Evolutionary conservation across 2,329 filamentous ascomycete genomes (phyloP).

Genomic region (Dichotomopilus funicola): DNA sequence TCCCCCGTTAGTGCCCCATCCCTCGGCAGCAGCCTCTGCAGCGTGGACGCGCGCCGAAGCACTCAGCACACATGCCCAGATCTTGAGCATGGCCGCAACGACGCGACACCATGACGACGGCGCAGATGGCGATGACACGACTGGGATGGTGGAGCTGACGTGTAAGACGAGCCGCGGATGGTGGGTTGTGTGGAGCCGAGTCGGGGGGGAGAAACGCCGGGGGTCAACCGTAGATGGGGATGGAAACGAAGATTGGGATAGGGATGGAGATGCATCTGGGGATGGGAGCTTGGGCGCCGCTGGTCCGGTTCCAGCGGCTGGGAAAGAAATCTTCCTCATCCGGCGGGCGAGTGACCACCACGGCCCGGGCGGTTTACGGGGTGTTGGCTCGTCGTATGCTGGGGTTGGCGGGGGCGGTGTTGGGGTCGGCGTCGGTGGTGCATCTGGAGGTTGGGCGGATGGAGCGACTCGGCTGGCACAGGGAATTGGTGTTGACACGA

Average conservation of each 20-base stretch:
- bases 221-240: background rate
- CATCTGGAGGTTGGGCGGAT: constrained; percentile 41
- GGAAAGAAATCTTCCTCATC: constrained; percentile 57
- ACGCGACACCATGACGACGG: constrained; percentile 27
- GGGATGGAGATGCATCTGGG: background rate
- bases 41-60: constrained; percentile 57
- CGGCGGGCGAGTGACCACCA: constrained; percentile 53
- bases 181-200: constrained; percentile 63
- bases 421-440: constrained; percentile 12
- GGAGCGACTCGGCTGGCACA: constrained; percentile 58
- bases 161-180: constrained; percentile 61
- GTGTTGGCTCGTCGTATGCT: constrained; percentile 27
- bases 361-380: constrained; percentile 27
- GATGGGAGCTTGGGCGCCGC: background rate
- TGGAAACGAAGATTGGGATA: constrained; percentile 11
- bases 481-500: constrained; percentile 71
- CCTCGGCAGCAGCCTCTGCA: background rate
- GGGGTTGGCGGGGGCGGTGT: too few relatives aligned
- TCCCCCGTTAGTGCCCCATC: background rate
- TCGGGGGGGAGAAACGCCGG: constrained; percentile 33
- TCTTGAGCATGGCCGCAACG: constrained; percentile 49
- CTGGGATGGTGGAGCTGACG: constrained; percentile 50
- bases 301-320: constrained; percentile 15
- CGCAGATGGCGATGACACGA: constrained; percentile 27
- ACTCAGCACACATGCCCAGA: constrained; percentile 57